phyloP scores from a whole-genome alignment of 768 basidiomycete species.

The Amanita jacksonii region DNA sequence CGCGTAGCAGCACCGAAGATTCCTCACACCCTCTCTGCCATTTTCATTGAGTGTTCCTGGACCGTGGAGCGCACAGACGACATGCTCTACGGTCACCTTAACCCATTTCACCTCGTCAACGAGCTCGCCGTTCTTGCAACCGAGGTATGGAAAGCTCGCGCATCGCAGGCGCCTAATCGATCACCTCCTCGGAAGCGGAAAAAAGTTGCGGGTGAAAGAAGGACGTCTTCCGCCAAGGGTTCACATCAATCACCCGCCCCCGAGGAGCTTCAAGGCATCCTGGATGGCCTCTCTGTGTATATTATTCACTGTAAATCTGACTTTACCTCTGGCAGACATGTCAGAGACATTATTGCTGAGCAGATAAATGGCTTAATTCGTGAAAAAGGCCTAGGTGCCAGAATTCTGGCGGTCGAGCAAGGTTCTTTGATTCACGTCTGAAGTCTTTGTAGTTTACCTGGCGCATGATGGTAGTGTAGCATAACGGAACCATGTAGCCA shows the following conservation, averaged over 20 bases:
- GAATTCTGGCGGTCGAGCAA: slow-evolving; percentile 62
- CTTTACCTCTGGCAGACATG: slow-evolving; percentile 43
- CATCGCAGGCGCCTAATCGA: slow-evolving; percentile 12
- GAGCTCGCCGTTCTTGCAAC: slow-evolving; percentile 66
- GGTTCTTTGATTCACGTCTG: slow-evolving; percentile 55
- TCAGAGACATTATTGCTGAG: slow-evolving; percentile 57
- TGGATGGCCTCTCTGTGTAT: slow-evolving; percentile 59
- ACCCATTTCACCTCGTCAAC: slow-evolving; percentile 65
- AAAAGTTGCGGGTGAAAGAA: slow-evolving; percentile 19
- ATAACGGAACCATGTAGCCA: background rate
- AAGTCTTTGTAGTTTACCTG: slow-evolving; percentile 28
- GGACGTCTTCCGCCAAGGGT: background rate
- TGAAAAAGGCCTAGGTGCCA: slow-evolving; percentile 54
- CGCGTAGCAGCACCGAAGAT: slow-evolving; percentile 70
- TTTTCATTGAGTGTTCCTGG: slow-evolving; percentile 96
- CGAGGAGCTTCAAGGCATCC: slow-evolving; percentile 39
- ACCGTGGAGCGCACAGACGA: slow-evolving; percentile 60
- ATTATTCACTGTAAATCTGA: slow-evolving; percentile 82
- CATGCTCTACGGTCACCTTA: slow-evolving; percentile 78
- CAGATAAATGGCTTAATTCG: slow-evolving; percentile 62
- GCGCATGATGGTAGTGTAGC: background rate
- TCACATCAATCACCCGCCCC: slow-evolving; percentile 15
- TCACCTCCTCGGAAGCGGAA: slow-evolving; percentile 29
- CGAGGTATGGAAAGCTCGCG: slow-evolving; percentile 43
- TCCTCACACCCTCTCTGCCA: slow-evolving; percentile 52